Evolutionary conservation across 257 asterid species (phyloP).

Genomic region (Solanum dulcamara): DNA sequence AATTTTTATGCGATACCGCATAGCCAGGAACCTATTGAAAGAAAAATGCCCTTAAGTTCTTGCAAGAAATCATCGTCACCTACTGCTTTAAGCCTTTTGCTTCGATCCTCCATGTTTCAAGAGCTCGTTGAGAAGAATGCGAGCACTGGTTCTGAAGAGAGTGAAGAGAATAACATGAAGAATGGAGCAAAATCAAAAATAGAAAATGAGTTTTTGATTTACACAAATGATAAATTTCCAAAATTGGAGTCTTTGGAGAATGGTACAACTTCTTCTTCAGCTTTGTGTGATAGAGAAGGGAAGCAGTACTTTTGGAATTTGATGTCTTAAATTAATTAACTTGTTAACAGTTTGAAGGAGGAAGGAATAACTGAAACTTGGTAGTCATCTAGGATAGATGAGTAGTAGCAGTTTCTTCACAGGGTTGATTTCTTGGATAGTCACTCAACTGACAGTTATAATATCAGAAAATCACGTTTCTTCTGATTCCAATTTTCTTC

Average conservation of each 20-base stretch:
- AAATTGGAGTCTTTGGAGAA: conserved; percentile 7
- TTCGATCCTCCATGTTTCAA: conserved; percentile 55
- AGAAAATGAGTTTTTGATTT: conserved; percentile 5
- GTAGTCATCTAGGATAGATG: neutral
- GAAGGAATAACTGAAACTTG: neutral
- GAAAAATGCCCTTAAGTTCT: conserved; percentile 47
- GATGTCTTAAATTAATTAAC: neutral
- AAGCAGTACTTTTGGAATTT: conserved; percentile 6
- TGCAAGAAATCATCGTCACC: conserved; percentile 34
- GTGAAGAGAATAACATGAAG: neutral
- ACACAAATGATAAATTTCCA: neutral
- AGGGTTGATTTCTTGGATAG: neutral
- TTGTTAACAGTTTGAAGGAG: neutral
- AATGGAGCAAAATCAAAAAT: neutral
- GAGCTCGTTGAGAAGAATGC: conserved; percentile 50
- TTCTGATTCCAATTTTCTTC: too few species aligned
- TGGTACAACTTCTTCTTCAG: neutral
- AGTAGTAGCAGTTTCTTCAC: neutral
- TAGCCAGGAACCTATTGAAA: conserved; percentile 44
- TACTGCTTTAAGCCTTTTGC: conserved; percentile 54
- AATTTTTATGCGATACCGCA: conserved; percentile 15
- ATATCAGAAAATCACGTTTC: neutral
- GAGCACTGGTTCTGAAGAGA: neutral
- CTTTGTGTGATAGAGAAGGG: neutral
- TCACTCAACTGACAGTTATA: neutral